phyloP scores from a whole-genome alignment of 192 early-diverging fungal genomes.

The Backusella morwellensis region DNA sequence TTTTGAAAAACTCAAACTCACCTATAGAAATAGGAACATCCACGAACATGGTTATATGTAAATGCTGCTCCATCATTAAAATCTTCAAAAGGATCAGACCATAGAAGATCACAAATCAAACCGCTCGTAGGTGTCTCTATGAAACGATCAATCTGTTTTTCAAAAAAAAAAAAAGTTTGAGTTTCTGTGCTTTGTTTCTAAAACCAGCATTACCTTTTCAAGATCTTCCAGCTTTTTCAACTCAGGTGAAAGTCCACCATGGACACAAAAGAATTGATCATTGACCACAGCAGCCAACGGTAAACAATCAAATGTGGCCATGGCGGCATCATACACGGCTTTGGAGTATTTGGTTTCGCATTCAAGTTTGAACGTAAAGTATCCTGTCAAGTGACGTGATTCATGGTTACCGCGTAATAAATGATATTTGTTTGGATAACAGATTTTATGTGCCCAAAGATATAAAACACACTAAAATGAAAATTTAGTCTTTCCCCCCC shows the following conservation, averaged over 20 bases:
- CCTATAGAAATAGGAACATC: constrained; percentile 85
- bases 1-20: background rate
- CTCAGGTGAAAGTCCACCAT: constrained; percentile 90
- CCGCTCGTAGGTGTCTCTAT: constrained; percentile 91
- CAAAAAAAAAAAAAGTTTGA: background rate
- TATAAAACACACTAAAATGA: constrained; percentile 74
- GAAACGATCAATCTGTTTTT: constrained; percentile 72
- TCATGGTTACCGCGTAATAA: constrained; percentile 97
- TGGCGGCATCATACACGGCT: constrained; percentile 78
- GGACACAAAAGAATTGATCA: constrained; percentile 88
- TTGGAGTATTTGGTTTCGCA: constrained; percentile 87
- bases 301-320: constrained; percentile 89
- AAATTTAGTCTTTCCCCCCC: background rate
- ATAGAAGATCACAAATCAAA: constrained; percentile 92
- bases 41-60: constrained; percentile 87
- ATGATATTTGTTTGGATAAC: constrained; percentile 82
- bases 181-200: background rate
- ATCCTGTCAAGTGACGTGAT: constrained; percentile 94
- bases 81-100: constrained; percentile 92
- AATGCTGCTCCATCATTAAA: constrained; percentile 89
- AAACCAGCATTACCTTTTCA: constrained; percentile 63
- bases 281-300: constrained; percentile 90
- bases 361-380: constrained; percentile 96
- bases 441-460: constrained; percentile 83
- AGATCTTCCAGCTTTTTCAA: constrained; percentile 87